Conservation (phyloP, 73 alveolate genomes). For the Blepharisma stoltei region DNA sequence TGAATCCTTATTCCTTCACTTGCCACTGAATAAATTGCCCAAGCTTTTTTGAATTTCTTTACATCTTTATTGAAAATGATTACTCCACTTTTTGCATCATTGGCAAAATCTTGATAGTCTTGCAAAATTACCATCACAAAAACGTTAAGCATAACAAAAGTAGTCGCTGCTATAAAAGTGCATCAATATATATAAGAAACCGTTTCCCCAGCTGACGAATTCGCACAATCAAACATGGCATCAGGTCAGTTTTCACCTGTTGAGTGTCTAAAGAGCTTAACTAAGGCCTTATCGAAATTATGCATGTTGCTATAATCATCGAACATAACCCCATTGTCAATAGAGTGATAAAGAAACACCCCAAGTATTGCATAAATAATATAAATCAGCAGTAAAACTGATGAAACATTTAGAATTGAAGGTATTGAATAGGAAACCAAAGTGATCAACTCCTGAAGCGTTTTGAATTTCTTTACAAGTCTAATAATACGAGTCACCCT, state of each 20-base stretch:
- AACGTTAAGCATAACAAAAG: constrained; percentile 54
- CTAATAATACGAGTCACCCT: constrained; percentile 70
- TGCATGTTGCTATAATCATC: constrained; percentile 68
- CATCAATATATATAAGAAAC: constrained; percentile 58
- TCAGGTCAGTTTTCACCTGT: constrained; percentile 89
- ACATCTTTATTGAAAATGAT: constrained; percentile 48
- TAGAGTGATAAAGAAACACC: constrained; percentile 71
- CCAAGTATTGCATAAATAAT: constrained; percentile 88
- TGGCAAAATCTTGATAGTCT: constrained; percentile 54
- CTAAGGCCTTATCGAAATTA: constrained; percentile 68
- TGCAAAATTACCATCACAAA: constrained; percentile 63
- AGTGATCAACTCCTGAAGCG: constrained; percentile 59
- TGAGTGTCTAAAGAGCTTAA: constrained; percentile 70
- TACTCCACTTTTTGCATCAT: constrained; percentile 49
- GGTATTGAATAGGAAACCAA: constrained; percentile 84
- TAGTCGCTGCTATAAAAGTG: constrained; percentile 37
- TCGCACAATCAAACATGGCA: constrained; percentile 65
- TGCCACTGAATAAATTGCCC: constrained; percentile 40
- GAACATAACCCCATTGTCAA: constrained; percentile 52
- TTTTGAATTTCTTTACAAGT: constrained; percentile 63
- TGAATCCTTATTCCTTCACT: constrained; percentile 25
- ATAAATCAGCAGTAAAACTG: constrained; percentile 75
- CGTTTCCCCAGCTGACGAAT: constrained; percentile 69
- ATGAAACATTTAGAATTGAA: constrained; percentile 81
- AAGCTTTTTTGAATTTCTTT: constrained; percentile 32